Evolutionary conservation across 257 asterid genomes (phyloP).

Genomic region (Ilex asprella): DNA sequence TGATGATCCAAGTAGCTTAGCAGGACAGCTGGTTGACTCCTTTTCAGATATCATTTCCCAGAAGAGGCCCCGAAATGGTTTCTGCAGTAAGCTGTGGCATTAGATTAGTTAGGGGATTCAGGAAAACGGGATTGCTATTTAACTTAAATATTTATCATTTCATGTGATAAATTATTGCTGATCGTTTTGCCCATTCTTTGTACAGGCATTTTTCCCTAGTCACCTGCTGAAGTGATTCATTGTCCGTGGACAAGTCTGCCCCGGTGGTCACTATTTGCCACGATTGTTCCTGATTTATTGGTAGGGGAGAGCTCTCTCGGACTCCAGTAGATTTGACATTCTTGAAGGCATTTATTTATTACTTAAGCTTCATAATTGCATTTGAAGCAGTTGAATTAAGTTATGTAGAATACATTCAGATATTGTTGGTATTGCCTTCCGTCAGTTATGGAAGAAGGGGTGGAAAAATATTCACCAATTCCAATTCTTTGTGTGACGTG

Average conservation of each 20-base stretch:
- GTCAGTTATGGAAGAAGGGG: neutral
- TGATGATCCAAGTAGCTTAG: constrained; percentile 1
- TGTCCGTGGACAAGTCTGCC: constrained; percentile 11
- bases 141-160: too few relatives aligned
- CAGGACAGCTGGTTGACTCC: constrained; percentile 30
- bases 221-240: constrained; percentile 16
- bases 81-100: constrained; percentile 20
- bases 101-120: neutral
- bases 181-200: constrained; percentile 11
- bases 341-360: neutral
- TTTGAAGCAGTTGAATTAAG: neutral
- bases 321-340: neutral
- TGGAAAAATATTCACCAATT: too few relatives aligned
- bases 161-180: too few relatives aligned
- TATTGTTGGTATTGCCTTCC: neutral
- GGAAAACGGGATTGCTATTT: too few relatives aligned
- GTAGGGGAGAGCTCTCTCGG: neutral
- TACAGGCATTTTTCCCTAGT: constrained; percentile 18
- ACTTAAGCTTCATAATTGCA: neutral
- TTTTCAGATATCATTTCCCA: constrained; percentile 35
- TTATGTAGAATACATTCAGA: neutral
- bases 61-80: constrained; percentile 43
- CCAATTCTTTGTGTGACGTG: too few relatives aligned
- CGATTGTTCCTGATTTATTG: neutral
- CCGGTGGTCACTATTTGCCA: neutral